Evolutionary conservation across 148 eudicot species (phyloP).

Genomic region (Rheum nobile): DNA sequence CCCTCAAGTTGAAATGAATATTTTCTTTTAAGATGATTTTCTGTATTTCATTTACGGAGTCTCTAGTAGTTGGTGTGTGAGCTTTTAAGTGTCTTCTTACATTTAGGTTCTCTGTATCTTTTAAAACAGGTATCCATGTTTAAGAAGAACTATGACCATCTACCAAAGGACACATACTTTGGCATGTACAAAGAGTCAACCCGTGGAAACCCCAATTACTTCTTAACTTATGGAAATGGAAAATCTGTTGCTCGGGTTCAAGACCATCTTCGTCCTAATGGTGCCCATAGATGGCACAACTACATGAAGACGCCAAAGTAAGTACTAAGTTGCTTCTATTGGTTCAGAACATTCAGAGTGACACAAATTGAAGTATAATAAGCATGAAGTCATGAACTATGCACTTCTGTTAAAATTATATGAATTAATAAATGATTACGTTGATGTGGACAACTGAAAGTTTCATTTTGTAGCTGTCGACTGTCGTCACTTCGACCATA

Average conservation of each 20-base stretch:
- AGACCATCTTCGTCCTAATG: slow-evolving; percentile 85
- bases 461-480: neutral
- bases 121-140: slow-evolving; percentile 69
- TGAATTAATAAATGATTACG: neutral
- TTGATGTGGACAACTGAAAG: neutral
- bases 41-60: neutral
- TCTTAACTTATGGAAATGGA: slow-evolving; percentile 81
- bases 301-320: slow-evolving; percentile 87
- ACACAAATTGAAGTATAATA: neutral
- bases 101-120: neutral
- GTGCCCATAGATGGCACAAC: slow-evolving; percentile 92
- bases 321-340: slow-evolving; percentile 10
- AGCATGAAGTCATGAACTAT: neutral
- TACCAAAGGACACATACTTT: slow-evolving; percentile 77
- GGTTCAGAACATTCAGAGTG: neutral
- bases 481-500: neutral
- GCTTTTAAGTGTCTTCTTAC: neutral
- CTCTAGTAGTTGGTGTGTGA: neutral
- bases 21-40: neutral
- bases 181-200: slow-evolving; percentile 87
- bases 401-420: neutral
- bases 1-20: neutral
- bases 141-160: slow-evolving; percentile 89
- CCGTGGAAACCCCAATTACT: slow-evolving; percentile 80
- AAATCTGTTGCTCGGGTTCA: slow-evolving; percentile 69